A percentile compares a stretch with the other conserved stretches of the same genome.
phyloP scores from a whole-genome alignment of 441 rosid genomes.

The Sinapis alba region DNA sequence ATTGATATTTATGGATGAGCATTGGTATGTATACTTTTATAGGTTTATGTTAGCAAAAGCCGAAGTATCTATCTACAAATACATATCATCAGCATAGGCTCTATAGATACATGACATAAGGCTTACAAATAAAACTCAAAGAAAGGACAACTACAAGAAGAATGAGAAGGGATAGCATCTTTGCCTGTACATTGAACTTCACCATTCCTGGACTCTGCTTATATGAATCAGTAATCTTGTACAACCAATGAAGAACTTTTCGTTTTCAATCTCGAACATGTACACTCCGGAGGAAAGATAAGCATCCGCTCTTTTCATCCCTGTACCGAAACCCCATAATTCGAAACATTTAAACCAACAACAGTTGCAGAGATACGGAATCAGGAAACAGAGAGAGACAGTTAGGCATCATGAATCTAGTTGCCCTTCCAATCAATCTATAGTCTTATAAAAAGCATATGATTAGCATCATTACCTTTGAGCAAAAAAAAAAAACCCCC shows the following conservation, averaged over 20 bases:
- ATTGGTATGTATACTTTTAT: conserved; percentile 19
- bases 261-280: conserved; percentile 12
- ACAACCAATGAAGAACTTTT: not conserved
- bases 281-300: conserved; percentile 28
- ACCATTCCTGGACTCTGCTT: not conserved
- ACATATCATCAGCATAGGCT: not conserved
- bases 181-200: not conserved
- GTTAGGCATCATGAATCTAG: conserved; percentile 3
- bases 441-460: not conserved
- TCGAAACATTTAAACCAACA: not conserved
- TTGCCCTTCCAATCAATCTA: not conserved
- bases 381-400: conserved; percentile 3
- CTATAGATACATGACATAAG: conserved; percentile 21
- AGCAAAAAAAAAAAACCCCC: not conserved
- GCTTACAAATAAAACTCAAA: conserved; percentile 19
- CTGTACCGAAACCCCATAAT: not conserved
- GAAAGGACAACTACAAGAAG: not conserved
- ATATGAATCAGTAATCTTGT: not conserved
- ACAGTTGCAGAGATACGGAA: not conserved
- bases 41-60: conserved; percentile 23
- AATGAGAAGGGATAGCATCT: not conserved
- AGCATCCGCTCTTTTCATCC: conserved; percentile 22
- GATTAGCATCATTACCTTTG: not conserved
- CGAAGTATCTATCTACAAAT: conserved; percentile 16
- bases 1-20: conserved; percentile 6